These are phyloP conservation scores for Crepidotus variabilis DNA, from an alignment of 768 basidiomycete species.

Conservation along the genomic window DNA sequence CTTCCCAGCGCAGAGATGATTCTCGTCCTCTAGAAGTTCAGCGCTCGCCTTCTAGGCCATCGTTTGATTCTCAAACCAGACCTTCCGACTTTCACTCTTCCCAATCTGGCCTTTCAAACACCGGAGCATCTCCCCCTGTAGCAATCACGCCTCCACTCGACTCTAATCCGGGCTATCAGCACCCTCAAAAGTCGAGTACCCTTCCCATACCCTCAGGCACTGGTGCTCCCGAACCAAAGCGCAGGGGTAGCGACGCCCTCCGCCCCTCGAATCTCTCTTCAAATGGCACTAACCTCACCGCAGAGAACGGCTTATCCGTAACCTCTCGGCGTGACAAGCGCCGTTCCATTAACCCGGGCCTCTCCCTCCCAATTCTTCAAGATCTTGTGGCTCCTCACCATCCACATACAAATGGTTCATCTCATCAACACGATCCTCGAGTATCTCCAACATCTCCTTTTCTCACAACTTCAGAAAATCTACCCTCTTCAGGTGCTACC, in stretches of 20 bases:
- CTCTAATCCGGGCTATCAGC: slow-evolving; percentile 2
- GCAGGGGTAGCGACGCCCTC: slow-evolving; percentile 37
- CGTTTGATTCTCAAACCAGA: not conserved
- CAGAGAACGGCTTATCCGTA: slow-evolving; percentile 26
- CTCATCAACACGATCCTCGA: slow-evolving; percentile 10
- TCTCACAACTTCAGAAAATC: slow-evolving; percentile 9
- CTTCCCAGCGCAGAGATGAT: slow-evolving; percentile 5
- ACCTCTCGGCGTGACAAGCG: slow-evolving; percentile 41
- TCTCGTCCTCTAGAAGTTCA: slow-evolving; percentile 10
- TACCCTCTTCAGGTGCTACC: slow-evolving; percentile 7
- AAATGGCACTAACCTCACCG: slow-evolving; percentile 21
- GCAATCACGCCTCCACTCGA: not conserved
- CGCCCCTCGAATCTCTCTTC: slow-evolving; percentile 37
- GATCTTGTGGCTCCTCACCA: slow-evolving; percentile 20
- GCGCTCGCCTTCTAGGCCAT: slow-evolving; percentile 8
- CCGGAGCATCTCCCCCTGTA: slow-evolving; percentile 2
- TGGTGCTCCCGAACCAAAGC: slow-evolving; percentile 19
- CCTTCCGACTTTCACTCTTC: slow-evolving; percentile 1
- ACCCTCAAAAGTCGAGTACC: slow-evolving; percentile 35
- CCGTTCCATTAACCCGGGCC: slow-evolving; percentile 46
- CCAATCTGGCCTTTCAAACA: not conserved
- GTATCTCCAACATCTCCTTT: slow-evolving; percentile 10
- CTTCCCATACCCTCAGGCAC: slow-evolving; percentile 31
- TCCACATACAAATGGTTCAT: slow-evolving; percentile 11
- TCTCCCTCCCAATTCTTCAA: slow-evolving; percentile 31